Conservation (phyloP, 192 early-diverging fungal genomes). For the Chytriomyces hyalinus region DNA sequence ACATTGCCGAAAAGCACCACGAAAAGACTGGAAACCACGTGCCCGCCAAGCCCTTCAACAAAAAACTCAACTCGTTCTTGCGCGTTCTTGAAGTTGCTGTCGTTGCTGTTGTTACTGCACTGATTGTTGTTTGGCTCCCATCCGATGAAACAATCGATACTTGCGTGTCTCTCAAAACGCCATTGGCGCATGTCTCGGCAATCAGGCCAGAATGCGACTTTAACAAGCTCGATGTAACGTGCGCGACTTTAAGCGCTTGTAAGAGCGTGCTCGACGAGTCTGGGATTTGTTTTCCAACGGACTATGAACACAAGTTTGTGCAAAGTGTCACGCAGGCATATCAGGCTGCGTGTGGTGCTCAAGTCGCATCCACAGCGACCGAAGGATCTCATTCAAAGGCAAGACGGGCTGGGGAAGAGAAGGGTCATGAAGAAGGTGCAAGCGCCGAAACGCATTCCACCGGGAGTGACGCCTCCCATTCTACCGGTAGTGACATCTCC, state of each 20-base stretch:
- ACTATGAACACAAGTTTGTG: background rate
- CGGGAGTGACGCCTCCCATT: background rate
- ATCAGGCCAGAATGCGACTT: slow-evolving; percentile 17
- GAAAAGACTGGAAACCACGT: background rate
- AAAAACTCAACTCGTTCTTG: slow-evolving; percentile 10
- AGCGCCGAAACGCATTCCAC: background rate
- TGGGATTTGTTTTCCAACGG: slow-evolving; percentile 8
- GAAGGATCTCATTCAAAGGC: too few species aligned
- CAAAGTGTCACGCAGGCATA: slow-evolving; percentile 8
- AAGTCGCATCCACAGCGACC: background rate
- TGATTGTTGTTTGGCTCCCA: slow-evolving; percentile 41
- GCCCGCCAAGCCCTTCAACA: slow-evolving; percentile 1
- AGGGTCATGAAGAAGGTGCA: background rate
- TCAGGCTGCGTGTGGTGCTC: background rate
- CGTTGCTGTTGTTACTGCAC: slow-evolving; percentile 38
- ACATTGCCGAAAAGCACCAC: background rate
- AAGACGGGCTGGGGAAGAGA: too few species aligned
- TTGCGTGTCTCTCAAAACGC: slow-evolving; percentile 19
- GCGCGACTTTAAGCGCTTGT: background rate
- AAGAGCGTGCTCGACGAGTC: background rate
- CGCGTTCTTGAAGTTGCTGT: slow-evolving; percentile 36
- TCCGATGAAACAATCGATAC: slow-evolving; percentile 20
- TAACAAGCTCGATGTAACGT: background rate
- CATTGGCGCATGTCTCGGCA: slow-evolving; percentile 5
- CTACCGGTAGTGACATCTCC: background rate